phyloP scores from a whole-genome alignment of 305 asterid genomes.

The Plantago coronopus region DNA sequence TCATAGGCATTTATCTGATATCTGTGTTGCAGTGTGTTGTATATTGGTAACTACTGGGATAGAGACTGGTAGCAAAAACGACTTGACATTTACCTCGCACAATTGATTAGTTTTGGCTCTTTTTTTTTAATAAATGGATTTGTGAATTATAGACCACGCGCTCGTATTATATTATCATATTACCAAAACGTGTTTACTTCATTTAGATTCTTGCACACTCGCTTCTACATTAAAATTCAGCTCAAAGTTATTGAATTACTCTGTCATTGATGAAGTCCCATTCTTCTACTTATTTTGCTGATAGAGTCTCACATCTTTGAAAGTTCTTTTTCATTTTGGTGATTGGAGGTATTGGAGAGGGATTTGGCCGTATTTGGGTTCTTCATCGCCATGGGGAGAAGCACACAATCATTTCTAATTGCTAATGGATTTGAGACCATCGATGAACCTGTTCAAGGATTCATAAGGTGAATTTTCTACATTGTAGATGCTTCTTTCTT shows the following conservation, averaged over 20 bases:
- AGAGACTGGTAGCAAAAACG: too few relatives aligned
- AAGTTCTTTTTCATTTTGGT: slow-evolving; percentile 4
- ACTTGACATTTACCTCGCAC: too few relatives aligned
- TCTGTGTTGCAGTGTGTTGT: slow-evolving; percentile 20
- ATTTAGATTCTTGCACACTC: neutral
- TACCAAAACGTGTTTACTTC: neutral
- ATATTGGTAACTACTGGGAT: neutral
- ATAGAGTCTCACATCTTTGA: too few relatives aligned
- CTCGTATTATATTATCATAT: neutral
- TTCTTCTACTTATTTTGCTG: neutral
- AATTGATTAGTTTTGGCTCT: too few relatives aligned
- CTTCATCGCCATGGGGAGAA: slow-evolving; percentile 95
- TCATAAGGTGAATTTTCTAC: slow-evolving; percentile 55
- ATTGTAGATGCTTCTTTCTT: slow-evolving; percentile 27
- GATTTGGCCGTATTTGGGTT: slow-evolving; percentile 96
- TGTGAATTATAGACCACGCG: neutral
- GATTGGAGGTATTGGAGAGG: slow-evolving; percentile 76
- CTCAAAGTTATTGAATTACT: slow-evolving; percentile 1
- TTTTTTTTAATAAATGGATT: too few relatives aligned
- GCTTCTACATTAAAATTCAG: slow-evolving; percentile 6
- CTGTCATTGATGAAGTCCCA: slow-evolving; percentile 20
- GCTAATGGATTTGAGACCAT: slow-evolving; percentile 65
- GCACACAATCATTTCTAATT: slow-evolving; percentile 65
- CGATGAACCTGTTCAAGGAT: slow-evolving; percentile 72
- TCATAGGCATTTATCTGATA: slow-evolving; percentile 12